Base-by-base conservation (phyloP, 2,329 filamentous ascomycete species). In the Xylariaceae sp. region DNA sequence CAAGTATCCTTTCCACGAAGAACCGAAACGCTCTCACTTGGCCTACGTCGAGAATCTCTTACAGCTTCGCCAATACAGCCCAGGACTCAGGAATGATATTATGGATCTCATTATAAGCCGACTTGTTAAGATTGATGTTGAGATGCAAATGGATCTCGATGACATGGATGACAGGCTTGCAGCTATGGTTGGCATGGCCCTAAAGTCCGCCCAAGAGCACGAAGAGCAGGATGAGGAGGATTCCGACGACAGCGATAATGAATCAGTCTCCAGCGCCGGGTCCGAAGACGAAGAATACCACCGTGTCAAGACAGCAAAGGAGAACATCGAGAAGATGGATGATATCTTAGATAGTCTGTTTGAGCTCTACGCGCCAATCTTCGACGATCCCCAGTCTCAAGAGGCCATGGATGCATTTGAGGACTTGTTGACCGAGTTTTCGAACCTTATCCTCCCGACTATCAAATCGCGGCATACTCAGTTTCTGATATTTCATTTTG, bases 401-500 rank as follows among this genome's bases (percentile, higher is more conserved):
- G 78, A 84, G 53, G 86, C 88, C 40, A 82, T 88, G 59, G 83
- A 85, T 52, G 83, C 84, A 47, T 89, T 95, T 62, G 86, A 89
- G 49, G 84, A 89, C 51, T 79, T 99, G 37, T 78, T 97, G 26
- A 82, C 85, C 46, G 91, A 95, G 68, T 99, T 99, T 66, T 83
- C 86, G 56, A 88, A 83, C 67, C 89, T 91, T 65, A 90, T 99
- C 55, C 80, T 99, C 29, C 91, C 92, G 3, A 95, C 91, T 13
- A 91, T 94, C 68, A 89, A 90, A 62, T 95, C 91, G 21, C 86
- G 94, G 32, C 92, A 97, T 69, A 91, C 91, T 0, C 94, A 99
- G 66, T 99, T 97, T 64, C 81, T 99, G 45, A 80, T 97, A 47
- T 99, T 99, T 72, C 92, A 96, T 72, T 96, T 95, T 68, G 88